Conservation (phyloP, 2,329 filamentous ascomycete species). For the Pyricularia grisea region DNA sequence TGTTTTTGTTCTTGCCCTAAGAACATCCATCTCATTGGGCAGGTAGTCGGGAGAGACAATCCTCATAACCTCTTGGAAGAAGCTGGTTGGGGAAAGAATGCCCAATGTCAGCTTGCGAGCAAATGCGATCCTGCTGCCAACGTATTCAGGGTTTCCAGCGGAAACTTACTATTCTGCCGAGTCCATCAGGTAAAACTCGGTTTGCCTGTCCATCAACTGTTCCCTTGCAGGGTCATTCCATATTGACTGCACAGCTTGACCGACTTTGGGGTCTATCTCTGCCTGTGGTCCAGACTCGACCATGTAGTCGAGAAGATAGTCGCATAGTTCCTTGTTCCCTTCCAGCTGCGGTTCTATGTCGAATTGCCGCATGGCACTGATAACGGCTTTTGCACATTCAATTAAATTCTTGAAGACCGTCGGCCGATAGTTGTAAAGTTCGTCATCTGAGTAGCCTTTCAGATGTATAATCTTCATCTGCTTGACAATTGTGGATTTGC, state of each 20-base stretch:
- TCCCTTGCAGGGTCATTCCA: conserved; percentile 85
- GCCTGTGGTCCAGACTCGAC: conserved; percentile 86
- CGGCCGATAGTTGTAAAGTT: conserved; percentile 85
- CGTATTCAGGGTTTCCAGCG: too few species aligned
- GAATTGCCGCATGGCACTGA: conserved; percentile 87
- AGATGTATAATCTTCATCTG: conserved; percentile 99
- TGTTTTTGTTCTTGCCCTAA: conserved; percentile 93
- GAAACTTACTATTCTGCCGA: conserved; percentile 86
- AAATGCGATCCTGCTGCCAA: background rate
- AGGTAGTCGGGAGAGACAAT: conserved; percentile 82
- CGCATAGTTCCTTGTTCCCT: conserved; percentile 63
- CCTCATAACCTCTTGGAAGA: conserved; percentile 85
- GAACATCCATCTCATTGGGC: conserved; percentile 87
- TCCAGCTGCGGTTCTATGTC: conserved; percentile 68
- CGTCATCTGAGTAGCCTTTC: conserved; percentile 91
- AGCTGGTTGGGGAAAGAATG: conserved; percentile 45
- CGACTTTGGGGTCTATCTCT: conserved; percentile 70
- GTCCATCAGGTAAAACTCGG: conserved; percentile 99
- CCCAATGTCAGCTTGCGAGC: background rate
- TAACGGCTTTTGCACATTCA: conserved; percentile 91
- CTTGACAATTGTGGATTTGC: conserved; percentile 98
- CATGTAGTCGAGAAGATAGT: conserved; percentile 78
- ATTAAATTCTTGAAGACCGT: conserved; percentile 98
- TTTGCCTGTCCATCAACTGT: conserved; percentile 82
- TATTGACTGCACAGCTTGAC: conserved; percentile 72